Percentiles rank a stretch among this genome's conserved stretches.
Evolutionary conservation across 1,139 yeast species (phyloP).

Genomic region (Debaryomyces fabryi): DNA sequence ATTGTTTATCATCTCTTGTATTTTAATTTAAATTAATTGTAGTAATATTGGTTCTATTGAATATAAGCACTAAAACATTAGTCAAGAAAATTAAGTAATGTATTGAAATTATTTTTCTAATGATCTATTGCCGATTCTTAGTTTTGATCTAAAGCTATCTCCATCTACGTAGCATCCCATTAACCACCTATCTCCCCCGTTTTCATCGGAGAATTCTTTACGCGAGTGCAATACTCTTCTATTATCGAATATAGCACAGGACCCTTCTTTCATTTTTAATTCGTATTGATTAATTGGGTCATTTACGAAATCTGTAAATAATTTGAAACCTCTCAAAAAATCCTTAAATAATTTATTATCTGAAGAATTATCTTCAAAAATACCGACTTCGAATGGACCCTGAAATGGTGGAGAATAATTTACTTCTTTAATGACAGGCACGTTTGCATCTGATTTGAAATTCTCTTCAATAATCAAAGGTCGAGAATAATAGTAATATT

Average conservation of each 20-base stretch:
- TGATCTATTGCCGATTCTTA: constrained; percentile 36
- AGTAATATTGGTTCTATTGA: constrained; percentile 3
- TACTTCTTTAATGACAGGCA: constrained; percentile 54
- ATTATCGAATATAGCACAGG: constrained; percentile 74
- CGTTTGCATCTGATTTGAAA: constrained; percentile 27
- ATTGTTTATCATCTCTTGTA: constrained; percentile 1
- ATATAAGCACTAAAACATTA: background rate
- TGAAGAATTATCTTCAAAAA: constrained; percentile 34
- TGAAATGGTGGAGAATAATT: constrained; percentile 88
- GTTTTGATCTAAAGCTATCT: constrained; percentile 68
- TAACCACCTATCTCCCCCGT: constrained; percentile 68
- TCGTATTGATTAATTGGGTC: constrained; percentile 58
- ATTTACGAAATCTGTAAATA: constrained; percentile 63
- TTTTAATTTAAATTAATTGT: constrained; percentile 6
- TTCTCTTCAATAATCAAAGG: constrained; percentile 68
- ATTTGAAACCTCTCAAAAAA: constrained; percentile 59
- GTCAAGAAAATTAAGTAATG: background rate
- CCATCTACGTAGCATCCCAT: constrained; percentile 80
- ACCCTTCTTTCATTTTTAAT: constrained; percentile 60
- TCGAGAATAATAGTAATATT: constrained; percentile 64
- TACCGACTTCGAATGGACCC: constrained; percentile 70
- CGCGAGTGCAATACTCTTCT: constrained; percentile 75
- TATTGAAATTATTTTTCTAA: background rate
- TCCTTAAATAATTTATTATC: constrained; percentile 43
- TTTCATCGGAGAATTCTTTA: constrained; percentile 53